phyloP scores from a whole-genome alignment of 1,284 basidiomycete species.

The Malassezia furfur region DNA sequence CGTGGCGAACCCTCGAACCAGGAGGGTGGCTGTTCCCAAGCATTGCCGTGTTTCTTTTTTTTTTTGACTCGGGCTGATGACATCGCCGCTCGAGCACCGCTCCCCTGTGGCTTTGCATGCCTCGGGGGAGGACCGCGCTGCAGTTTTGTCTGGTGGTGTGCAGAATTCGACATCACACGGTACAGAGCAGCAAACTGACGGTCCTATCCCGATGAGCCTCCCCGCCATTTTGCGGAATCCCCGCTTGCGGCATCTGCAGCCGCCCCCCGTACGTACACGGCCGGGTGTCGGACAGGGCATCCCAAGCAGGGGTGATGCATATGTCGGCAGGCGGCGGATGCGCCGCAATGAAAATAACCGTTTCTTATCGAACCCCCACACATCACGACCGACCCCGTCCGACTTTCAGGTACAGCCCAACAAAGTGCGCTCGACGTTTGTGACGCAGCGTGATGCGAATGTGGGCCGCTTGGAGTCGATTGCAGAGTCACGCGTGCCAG shows the following conservation, averaged over 20 bases:
- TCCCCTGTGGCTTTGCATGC: neutral
- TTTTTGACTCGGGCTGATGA: neutral
- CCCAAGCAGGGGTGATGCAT: neutral
- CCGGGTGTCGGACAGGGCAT: neutral
- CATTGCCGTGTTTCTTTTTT: no score
- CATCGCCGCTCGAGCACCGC: neutral
- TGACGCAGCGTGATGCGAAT: neutral
- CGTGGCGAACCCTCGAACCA: no score
- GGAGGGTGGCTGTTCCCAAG: no score
- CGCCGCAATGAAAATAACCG: conserved; percentile 18
- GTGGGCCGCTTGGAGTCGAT: neutral
- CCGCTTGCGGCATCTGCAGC: conserved; percentile 2
- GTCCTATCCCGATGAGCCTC: conserved; percentile 15
- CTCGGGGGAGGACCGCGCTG: neutral
- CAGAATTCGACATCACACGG: no score
- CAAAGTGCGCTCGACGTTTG: conserved; percentile 26
- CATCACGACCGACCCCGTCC: conserved; percentile 21
- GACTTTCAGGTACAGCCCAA: conserved; percentile 31
- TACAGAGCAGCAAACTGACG: neutral
- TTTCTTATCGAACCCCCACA: conserved; percentile 31
- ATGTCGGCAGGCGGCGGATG: conserved; percentile 10
- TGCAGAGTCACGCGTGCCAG: neutral
- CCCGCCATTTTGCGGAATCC: conserved; percentile 15
- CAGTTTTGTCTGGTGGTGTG: no score
- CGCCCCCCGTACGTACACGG: conserved; percentile 2